phyloP scores from a whole-genome alignment of 768 basidiomycete species.

The Plicaturopsis crispa region DNA sequence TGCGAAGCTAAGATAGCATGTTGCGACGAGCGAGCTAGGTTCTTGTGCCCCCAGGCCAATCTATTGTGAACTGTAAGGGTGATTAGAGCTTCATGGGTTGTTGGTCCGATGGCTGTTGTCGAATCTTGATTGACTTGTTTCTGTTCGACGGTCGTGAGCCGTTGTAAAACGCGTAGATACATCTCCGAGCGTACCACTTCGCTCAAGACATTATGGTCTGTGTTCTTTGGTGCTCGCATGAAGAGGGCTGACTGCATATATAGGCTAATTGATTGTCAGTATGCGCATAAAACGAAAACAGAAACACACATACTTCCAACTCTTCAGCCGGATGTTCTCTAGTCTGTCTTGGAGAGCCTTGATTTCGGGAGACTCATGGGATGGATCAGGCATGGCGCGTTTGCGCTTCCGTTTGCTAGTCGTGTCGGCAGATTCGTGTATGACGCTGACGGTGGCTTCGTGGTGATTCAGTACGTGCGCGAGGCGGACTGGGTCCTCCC shows the following conservation, averaged over 20 bases:
- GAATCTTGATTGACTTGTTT: not conserved
- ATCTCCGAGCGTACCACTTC: slow-evolving; percentile 31
- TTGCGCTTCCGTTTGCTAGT: slow-evolving; percentile 29
- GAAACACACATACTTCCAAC: slow-evolving; percentile 48
- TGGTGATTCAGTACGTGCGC: slow-evolving; percentile 49
- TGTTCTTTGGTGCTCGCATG: slow-evolving; percentile 53
- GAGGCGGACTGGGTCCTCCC: slow-evolving; percentile 50
- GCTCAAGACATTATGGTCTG: slow-evolving; percentile 56
- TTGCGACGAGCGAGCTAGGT: slow-evolving; percentile 56
- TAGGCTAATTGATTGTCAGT: slow-evolving; percentile 28
- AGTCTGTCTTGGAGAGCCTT: slow-evolving; percentile 39
- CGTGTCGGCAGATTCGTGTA: slow-evolving; percentile 26
- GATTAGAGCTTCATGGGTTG: slow-evolving; percentile 36
- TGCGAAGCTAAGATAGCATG: slow-evolving; percentile 67
- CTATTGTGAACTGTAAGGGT: slow-evolving; percentile 55
- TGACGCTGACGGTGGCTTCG: slow-evolving; percentile 32
- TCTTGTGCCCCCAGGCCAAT: slow-evolving; percentile 52
- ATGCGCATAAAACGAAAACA: not conserved
- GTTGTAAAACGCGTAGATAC: no score
- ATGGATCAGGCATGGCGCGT: slow-evolving; percentile 25
- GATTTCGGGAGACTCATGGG: slow-evolving; percentile 38
- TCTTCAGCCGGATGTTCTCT: slow-evolving; percentile 42
- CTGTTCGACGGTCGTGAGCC: not conserved
- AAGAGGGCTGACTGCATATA: slow-evolving; percentile 48
- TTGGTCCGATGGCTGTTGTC: slow-evolving; percentile 2